Evolutionary conservation across 768 basidiomycete genomes (phyloP).

Genomic region (Russula earlei): DNA sequence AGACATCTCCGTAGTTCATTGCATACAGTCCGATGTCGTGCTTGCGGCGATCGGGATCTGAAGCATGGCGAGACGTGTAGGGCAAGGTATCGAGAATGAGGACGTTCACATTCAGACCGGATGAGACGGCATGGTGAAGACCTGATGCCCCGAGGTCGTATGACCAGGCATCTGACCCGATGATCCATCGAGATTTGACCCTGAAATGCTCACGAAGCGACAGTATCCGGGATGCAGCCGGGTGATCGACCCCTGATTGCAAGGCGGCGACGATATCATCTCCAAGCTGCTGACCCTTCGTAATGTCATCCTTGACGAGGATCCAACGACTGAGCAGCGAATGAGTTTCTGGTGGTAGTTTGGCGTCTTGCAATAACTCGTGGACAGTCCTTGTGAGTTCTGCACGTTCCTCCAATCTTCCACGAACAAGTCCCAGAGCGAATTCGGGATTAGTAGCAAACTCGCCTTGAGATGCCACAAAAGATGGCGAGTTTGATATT

Average conservation of each 20-base stretch:
- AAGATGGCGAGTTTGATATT: constrained; percentile 73
- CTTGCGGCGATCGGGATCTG: constrained; percentile 70
- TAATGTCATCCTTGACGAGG: constrained; percentile 58
- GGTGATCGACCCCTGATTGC: constrained; percentile 32
- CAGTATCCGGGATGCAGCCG: constrained; percentile 48
- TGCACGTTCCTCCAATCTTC: constrained; percentile 65
- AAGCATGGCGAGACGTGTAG: constrained; percentile 66
- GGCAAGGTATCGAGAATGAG: constrained; percentile 91
- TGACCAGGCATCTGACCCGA: constrained; percentile 97
- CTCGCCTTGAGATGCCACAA: constrained; percentile 59
- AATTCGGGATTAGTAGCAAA: constrained; percentile 89
- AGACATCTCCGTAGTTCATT: constrained; percentile 96
- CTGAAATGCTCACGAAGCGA: constrained; percentile 52
- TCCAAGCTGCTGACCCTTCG: constrained; percentile 50
- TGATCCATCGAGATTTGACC: constrained; percentile 83
- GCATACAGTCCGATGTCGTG: constrained; percentile 97
- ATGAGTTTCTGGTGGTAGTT: constrained; percentile 50
- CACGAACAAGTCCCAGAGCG: constrained; percentile 85
- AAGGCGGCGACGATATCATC: constrained; percentile 46
- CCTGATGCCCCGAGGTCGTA: constrained; percentile 95
- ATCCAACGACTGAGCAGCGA: constrained; percentile 73
- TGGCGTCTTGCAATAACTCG: constrained; percentile 47
- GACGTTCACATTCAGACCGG: constrained; percentile 86
- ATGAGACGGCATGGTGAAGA: constrained; percentile 88
- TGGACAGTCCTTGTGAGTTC: constrained; percentile 57